Conservation (phyloP, 192 early-diverging fungal species). For the Kickxella alabastrina region DNA sequence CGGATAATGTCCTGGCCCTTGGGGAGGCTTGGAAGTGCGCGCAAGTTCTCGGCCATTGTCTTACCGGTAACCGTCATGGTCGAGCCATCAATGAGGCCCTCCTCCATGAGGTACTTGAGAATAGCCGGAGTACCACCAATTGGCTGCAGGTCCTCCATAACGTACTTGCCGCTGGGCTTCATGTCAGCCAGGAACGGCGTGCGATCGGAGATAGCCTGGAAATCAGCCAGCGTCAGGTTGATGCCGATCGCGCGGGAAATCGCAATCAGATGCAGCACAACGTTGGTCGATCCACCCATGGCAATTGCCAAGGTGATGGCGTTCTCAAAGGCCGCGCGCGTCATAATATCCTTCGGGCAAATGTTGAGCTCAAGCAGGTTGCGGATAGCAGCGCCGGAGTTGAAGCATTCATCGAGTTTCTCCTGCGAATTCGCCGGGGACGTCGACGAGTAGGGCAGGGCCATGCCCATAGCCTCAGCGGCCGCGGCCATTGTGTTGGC, state of each 20-base stretch:
- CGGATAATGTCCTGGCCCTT: slow-evolving; percentile 83
- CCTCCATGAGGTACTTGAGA: slow-evolving; percentile 86
- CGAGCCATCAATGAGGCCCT: slow-evolving; percentile 84
- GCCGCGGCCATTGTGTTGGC: slow-evolving; percentile 97
- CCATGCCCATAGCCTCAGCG: slow-evolving; percentile 97
- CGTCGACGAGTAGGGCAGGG: slow-evolving; percentile 92
- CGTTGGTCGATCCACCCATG: slow-evolving; percentile 97
- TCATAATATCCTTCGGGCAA: slow-evolving; percentile 95
- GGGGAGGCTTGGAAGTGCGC: slow-evolving; percentile 64
- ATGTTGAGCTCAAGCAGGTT: slow-evolving; percentile 88
- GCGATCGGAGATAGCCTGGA: slow-evolving; percentile 86
- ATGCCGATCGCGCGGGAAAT: slow-evolving; percentile 81
- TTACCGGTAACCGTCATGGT: slow-evolving; percentile 96
- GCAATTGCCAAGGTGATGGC: slow-evolving; percentile 92
- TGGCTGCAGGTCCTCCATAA: slow-evolving; percentile 93
- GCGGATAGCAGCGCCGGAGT: slow-evolving; percentile 83
- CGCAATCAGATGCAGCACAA: slow-evolving; percentile 92
- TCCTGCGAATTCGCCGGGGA: slow-evolving; percentile 85
- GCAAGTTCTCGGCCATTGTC: slow-evolving; percentile 91
- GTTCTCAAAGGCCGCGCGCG: slow-evolving; percentile 90
- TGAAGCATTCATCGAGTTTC: slow-evolving; percentile 85
- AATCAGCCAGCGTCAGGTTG: slow-evolving; percentile 85
- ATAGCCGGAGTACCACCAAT: slow-evolving; percentile 95
- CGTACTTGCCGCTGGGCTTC: slow-evolving; percentile 97
- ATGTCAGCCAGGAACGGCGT: slow-evolving; percentile 96